phyloP scores from a whole-genome alignment of 371 early-diverging fungal species.

The Actinomortierella wolfii region DNA sequence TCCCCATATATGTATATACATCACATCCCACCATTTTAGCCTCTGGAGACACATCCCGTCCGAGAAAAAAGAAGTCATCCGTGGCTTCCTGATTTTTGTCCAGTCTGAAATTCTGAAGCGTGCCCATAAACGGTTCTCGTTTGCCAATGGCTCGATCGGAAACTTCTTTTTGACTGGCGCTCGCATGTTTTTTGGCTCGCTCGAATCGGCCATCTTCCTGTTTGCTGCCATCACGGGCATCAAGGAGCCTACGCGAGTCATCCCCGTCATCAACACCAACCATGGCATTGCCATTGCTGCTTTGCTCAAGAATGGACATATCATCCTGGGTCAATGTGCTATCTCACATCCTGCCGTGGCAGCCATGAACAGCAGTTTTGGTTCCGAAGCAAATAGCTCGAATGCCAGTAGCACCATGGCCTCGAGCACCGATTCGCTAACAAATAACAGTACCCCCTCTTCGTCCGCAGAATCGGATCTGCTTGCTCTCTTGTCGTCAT shows the following conservation, averaged over 20 bases:
- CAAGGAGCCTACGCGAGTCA: conserved; percentile 58
- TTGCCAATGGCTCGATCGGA: conserved; percentile 74
- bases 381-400: background rate
- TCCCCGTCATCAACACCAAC: conserved; percentile 67
- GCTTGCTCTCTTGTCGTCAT: conserved; percentile 23
- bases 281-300: conserved; percentile 67
- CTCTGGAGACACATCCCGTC: conserved; percentile 62
- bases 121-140: conserved; percentile 69
- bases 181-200: conserved; percentile 68
- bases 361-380: conserved; percentile 23
- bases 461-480: conserved; percentile 19
- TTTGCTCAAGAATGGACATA: conserved; percentile 56
- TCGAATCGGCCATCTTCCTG: conserved; percentile 72
- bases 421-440: too few species aligned
- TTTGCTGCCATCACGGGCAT: conserved; percentile 67
- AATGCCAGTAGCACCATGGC: too few species aligned
- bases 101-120: conserved; percentile 69
- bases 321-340: conserved; percentile 68
- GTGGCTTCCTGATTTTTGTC: conserved; percentile 70
- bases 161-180: conserved; percentile 79
- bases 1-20: background rate
- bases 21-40: conserved; percentile 29
- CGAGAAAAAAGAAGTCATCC: conserved; percentile 70
- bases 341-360: conserved; percentile 66
- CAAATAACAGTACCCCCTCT: too few species aligned